Evolutionary conservation across 257 asterid genomes (phyloP).

Genomic region (Lantana camara): DNA sequence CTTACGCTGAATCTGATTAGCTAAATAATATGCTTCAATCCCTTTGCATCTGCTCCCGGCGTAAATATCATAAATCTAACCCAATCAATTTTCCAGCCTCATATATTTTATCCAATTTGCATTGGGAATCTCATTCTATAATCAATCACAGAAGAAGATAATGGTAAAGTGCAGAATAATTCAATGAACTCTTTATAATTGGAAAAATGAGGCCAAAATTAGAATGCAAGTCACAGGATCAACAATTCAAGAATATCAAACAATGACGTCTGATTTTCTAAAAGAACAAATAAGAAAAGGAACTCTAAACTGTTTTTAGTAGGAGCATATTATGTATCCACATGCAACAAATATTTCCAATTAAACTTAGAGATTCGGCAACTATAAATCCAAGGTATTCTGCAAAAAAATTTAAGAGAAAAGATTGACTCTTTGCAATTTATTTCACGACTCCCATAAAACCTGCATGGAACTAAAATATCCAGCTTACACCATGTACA

Average conservation of each 20-base stretch:
- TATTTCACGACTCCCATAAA: slow-evolving; percentile 20
- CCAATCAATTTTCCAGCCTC: background rate
- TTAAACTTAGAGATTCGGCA: slow-evolving; percentile 18
- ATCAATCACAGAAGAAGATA: slow-evolving; percentile 19
- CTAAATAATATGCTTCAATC: slow-evolving; percentile 14
- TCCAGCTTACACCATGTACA: background rate
- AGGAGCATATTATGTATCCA: slow-evolving; percentile 20
- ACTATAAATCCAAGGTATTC: slow-evolving; percentile 16
- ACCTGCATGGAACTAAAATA: slow-evolving; percentile 33
- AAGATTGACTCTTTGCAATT: background rate
- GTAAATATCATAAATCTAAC: background rate
- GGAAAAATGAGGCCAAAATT: slow-evolving; percentile 30
- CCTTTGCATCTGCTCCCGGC: slow-evolving; percentile 15
- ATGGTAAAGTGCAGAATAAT: slow-evolving; percentile 11
- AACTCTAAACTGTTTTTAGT: slow-evolving; percentile 13
- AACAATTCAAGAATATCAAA: slow-evolving; percentile 7
- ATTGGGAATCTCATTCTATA: background rate
- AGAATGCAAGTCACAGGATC: slow-evolving; percentile 10
- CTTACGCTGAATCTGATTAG: background rate
- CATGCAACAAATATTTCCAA: background rate
- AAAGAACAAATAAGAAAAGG: background rate
- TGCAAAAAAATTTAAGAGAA: background rate
- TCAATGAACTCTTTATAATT: background rate
- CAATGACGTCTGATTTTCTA: background rate
- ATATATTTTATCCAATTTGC: background rate